Evolutionary conservation across 345 rosid species (phyloP).

Genomic region (Lumnitzera racemosa): DNA sequence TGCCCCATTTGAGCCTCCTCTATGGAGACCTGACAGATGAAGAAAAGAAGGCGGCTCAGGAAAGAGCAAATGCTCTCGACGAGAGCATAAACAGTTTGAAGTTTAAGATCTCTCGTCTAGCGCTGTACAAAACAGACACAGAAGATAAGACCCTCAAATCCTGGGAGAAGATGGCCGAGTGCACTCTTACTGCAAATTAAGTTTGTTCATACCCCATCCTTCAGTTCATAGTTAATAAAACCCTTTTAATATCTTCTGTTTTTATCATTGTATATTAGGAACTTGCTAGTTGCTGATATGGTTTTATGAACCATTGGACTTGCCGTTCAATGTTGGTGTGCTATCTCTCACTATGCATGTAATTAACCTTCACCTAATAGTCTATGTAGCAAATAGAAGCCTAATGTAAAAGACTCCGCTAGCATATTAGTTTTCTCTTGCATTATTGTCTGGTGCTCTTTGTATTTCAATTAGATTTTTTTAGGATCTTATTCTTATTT

Average conservation of each 20-base stretch:
- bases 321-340: too few species aligned
- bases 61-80: constrained; percentile 47
- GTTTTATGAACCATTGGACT: too few species aligned
- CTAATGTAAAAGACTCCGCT: too few species aligned
- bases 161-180: constrained; percentile 67
- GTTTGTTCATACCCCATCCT: not conserved
- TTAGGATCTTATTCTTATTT: too few species aligned
- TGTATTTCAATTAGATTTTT: too few species aligned
- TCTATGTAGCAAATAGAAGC: too few species aligned
- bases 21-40: constrained; percentile 69
- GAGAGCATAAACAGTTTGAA: constrained; percentile 34
- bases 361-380: too few species aligned
- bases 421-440: too few species aligned
- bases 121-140: constrained; percentile 55
- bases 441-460: too few species aligned
- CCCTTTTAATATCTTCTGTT: not conserved
- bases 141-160: constrained; percentile 57
- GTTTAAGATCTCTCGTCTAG: constrained; percentile 50
- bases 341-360: too few species aligned
- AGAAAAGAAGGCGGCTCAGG: constrained; percentile 66
- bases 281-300: too few species aligned
- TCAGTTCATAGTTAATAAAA: not conserved
- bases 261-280: too few species aligned
- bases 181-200: constrained; percentile 35
- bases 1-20: constrained; percentile 85